Evolutionary conservation across 2,329 filamentous ascomycete species (phyloP), one percentile per base, ranked within the genome.

Genomic region (Fusarium transvaalense): DNA sequence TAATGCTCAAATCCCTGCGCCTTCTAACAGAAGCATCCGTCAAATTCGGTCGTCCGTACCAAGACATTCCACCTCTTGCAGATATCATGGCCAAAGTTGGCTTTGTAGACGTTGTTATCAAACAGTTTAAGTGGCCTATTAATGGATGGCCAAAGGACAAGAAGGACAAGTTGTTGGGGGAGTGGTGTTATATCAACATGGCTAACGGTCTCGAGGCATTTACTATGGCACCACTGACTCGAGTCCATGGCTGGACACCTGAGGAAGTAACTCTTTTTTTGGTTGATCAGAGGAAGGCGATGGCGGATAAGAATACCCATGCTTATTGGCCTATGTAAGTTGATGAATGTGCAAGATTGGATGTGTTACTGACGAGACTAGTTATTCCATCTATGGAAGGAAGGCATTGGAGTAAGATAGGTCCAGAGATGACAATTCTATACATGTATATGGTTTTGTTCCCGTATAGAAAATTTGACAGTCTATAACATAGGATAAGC

Each of bases 1-100:
- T 64, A 7, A 47, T 77, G n/a, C 47, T 60, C 21, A 54, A 56
- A 3, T 78, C 74, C 56, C 32, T 56, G 4, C 27, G 69, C 9
- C 47, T 71, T 4, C 37, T 76, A 21, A 38, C 61, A 10, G 64
- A 76, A 21, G 73, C 73, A 2, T 71, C 72, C 4, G 67, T 68
- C 19, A 71, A 70, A 10, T 71, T 77, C 25, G 66, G 70, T 1
- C 47, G 62, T 0, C 45, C 60, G 2, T 71, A 67, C 21, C 54
- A 64, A 6, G 64, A 69, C 10, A 69, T 72, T 9, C n/a, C 56
- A 3, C 38, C 58, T 2, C 61, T 72, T 10, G 52, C 54, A 9
- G 59, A 66, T 8, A 38, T 61, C 9, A 58, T 76, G 39, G 34
- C 27, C 3, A 41, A 67, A 13, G 64, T 67, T 4, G 75, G 69